Evolutionary conservation across 495 filamentous ascomycete species (phyloP), one percentile per base, ranked within the genome.

Genomic region (Lasiosphaeria miniovina): DNA sequence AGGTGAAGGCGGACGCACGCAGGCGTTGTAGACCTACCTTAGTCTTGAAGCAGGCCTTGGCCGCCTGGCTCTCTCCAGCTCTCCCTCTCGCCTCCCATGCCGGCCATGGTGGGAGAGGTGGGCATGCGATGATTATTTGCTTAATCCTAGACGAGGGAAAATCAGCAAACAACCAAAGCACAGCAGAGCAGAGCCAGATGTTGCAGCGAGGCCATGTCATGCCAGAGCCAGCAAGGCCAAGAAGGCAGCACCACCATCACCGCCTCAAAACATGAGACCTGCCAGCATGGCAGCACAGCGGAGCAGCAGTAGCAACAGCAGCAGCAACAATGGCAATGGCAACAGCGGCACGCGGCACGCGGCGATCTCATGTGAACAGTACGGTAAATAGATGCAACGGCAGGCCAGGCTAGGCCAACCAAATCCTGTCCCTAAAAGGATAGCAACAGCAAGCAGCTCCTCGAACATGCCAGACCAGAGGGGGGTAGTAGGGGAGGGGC

Each of bases 261-360:
- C 10, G 49, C 10, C 12, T 9, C 34, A 38, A 17, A 4, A 34
- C 53, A 45, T 59, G 60, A 65, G 54, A 63, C 60, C 53, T 65
- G 61, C 67, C 62, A 69, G 55, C 53, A 61, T 60, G 57, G 58
- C 57, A 68, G 58, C 51, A 59, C 49, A 61, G 58, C 63, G 15
- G 60, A 61, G 43, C 63, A 59, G 33, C 24, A 24, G 24, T 24
- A 24, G 24, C 24, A 24, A 24, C 24, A 24, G 24, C 24, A 24
- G 24, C 24, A 24, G 24, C 24, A 24, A 2, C 24, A 24, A 24
- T 24, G 24, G 24, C 24, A 24, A 24, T n/a, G n/a, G n/a, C n/a
- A n/a, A n/a, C n/a, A n/a, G n/a, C n/a, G n/a, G n/a, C n/a, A n/a
- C n/a, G n/a, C 24, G 24, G 24, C 24, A 24, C 24, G 24, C 55